These are phyloP conservation scores for Colletotrichum sp. DNA, from an alignment of 2,329 filamentous ascomycete genomes.

Conservation along the genomic window DNA sequence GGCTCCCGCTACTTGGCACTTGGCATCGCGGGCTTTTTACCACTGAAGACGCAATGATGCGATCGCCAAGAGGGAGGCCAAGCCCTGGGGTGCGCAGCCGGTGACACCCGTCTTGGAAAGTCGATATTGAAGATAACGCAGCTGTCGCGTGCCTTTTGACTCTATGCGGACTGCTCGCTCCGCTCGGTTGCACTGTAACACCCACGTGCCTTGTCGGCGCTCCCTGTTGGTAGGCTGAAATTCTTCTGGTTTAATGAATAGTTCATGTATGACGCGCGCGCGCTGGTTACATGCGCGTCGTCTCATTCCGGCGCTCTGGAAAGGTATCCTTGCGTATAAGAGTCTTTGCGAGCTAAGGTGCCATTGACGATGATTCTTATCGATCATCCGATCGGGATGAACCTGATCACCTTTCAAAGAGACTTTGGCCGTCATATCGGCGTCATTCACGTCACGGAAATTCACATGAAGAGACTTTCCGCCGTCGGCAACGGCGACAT, in stretches of 20 bases:
- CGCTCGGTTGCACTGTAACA: not conserved
- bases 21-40: not conserved
- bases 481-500: not conserved
- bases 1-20: slow-evolving; percentile 17
- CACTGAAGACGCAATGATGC: not conserved
- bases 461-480: not conserved
- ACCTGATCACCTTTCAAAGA: not conserved
- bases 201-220: not conserved
- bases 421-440: not conserved
- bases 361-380: not conserved
- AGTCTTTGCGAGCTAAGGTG: not conserved
- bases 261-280: not conserved
- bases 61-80: slow-evolving; percentile 7
- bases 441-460: not conserved
- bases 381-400: not conserved
- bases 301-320: not conserved
- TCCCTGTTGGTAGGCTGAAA: not conserved
- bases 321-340: not conserved
- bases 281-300: not conserved
- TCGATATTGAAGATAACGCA: not conserved
- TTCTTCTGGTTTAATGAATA: not conserved
- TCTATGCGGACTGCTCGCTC: not conserved
- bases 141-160: slow-evolving; percentile 16
- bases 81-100: not conserved
- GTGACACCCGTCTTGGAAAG: not conserved